Evolutionary conservation across 2,329 filamentous ascomycete genomes (phyloP).

Genomic region (Cordyceps pruinosa): DNA sequence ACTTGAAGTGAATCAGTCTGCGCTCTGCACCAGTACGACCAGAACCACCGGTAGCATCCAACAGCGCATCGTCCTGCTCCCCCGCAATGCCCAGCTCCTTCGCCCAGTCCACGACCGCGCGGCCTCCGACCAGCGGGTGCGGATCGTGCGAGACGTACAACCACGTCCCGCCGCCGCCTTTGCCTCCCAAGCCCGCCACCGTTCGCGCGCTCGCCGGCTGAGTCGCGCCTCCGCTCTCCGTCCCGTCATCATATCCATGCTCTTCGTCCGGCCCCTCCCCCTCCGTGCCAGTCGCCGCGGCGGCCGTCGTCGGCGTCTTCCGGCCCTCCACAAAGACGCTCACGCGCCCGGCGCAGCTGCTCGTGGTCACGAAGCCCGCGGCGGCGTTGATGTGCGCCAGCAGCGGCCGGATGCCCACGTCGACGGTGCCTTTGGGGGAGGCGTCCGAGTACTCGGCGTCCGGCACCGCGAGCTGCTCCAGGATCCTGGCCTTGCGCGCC

Average conservation of each 20-base stretch:
- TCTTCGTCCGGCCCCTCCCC: background rate
- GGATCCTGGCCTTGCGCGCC: slow-evolving; percentile 63
- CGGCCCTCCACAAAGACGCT: slow-evolving; percentile 82
- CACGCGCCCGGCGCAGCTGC: slow-evolving; percentile 82
- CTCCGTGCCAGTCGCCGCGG: background rate
- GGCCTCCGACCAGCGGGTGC: slow-evolving; percentile 32
- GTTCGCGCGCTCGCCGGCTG: slow-evolving; percentile 15
- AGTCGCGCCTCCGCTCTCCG: background rate
- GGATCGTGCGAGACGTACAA: slow-evolving; percentile 82
- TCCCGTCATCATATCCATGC: background rate
- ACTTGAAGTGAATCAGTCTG: slow-evolving; percentile 75
- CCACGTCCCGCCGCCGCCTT: slow-evolving; percentile 79
- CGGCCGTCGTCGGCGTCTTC: slow-evolving; percentile 38
- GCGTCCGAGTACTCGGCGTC: slow-evolving; percentile 69
- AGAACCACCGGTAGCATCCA: slow-evolving; percentile 18
- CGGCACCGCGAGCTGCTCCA: slow-evolving; percentile 62
- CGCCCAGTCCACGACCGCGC: slow-evolving; percentile 23
- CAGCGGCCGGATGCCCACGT: slow-evolving; percentile 67
- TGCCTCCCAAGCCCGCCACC: slow-evolving; percentile 65
- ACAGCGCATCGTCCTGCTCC: background rate
- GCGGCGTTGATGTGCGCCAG: slow-evolving; percentile 71
- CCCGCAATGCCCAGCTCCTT: slow-evolving; percentile 23
- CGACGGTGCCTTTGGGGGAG: slow-evolving; percentile 83
- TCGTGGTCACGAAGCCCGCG: slow-evolving; percentile 79
- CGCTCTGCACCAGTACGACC: slow-evolving; percentile 23